Evolutionary conservation across 257 asterid genomes (phyloP).

Genomic region (Eucommia ulmoides): DNA sequence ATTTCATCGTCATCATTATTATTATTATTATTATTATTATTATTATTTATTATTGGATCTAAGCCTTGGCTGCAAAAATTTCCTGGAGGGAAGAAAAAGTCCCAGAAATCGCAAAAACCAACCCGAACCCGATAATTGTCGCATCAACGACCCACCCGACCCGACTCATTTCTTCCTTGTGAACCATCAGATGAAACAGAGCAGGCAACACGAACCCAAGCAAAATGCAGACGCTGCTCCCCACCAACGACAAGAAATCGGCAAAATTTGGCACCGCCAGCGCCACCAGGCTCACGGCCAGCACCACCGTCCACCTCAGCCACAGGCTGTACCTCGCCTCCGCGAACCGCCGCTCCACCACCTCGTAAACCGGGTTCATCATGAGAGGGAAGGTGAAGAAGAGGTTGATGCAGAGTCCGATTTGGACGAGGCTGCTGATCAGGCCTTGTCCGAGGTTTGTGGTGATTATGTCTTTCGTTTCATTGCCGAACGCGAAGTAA

Average conservation of each 20-base stretch:
- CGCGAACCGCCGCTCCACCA: constrained; percentile 13
- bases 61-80: constrained; percentile 46
- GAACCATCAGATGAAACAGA: constrained; percentile 12
- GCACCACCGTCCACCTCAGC: constrained; percentile 14
- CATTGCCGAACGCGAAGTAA: constrained; percentile 17
- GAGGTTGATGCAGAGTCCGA: constrained; percentile 12
- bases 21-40: too few species aligned
- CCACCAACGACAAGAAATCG: constrained; percentile 12
- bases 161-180: constrained; percentile 7
- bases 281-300: constrained; percentile 10
- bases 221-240: constrained; percentile 12
- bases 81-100: constrained; percentile 51
- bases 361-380: constrained; percentile 21
- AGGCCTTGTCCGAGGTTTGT: constrained; percentile 10
- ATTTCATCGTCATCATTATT: too few species aligned
- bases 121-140: constrained; percentile 31
- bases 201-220: constrained; percentile 15
- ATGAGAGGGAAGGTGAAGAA: constrained; percentile 17
- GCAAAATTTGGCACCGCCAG: constrained; percentile 13
- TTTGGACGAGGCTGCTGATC: constrained; percentile 10
- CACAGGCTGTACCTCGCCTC: constrained; percentile 12
- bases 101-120: constrained; percentile 37
- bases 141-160: constrained; percentile 25
- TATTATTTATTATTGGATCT: too few species aligned
- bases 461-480: constrained; percentile 17